Percentiles rank a stretch among this genome's conserved stretches.
phyloP scores from a whole-genome alignment of 177 flowering plant species.

The Vitis hybrid region DNA sequence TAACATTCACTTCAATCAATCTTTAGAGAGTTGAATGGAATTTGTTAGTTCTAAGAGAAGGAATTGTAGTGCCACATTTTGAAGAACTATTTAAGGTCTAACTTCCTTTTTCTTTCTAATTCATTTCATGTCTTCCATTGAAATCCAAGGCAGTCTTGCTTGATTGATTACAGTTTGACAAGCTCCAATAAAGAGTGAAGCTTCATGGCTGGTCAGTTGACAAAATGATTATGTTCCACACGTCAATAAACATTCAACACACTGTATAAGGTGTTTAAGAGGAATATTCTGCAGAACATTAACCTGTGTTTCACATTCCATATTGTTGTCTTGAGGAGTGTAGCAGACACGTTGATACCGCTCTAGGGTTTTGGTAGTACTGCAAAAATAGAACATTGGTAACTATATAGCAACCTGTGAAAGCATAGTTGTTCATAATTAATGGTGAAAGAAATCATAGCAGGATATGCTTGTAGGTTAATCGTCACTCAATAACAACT shows the following conservation, averaged over 20 bases:
- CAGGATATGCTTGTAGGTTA: neutral
- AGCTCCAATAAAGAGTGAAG: no score
- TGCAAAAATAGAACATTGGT: constrained; percentile 17
- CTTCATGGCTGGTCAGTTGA: neutral
- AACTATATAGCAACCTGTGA: neutral
- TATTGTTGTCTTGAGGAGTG: constrained; percentile 34
- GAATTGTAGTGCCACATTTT: no score
- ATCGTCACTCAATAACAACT: no score
- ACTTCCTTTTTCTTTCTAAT: no score
- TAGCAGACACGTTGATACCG: constrained; percentile 49
- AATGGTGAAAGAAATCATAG: neutral
- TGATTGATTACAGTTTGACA: neutral
- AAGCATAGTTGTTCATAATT: neutral
- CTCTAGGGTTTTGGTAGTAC: constrained; percentile 48
- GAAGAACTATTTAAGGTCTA: no score
- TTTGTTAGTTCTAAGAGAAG: no score
- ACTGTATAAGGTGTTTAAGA: neutral
- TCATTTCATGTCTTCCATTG: no score
- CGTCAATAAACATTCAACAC: neutral
- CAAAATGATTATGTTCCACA: neutral
- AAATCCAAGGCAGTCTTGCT: neutral
- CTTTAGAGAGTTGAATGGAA: no score
- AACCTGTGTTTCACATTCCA: constrained; percentile 59
- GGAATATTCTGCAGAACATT: neutral
- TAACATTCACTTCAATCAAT: no score